A percentile compares a stretch with the other conserved stretches of the same genome.
These are phyloP conservation scores for Ceratocystiopsis minuta DNA, from an alignment of 2,329 filamentous ascomycete species.

Conservation along the genomic window DNA sequence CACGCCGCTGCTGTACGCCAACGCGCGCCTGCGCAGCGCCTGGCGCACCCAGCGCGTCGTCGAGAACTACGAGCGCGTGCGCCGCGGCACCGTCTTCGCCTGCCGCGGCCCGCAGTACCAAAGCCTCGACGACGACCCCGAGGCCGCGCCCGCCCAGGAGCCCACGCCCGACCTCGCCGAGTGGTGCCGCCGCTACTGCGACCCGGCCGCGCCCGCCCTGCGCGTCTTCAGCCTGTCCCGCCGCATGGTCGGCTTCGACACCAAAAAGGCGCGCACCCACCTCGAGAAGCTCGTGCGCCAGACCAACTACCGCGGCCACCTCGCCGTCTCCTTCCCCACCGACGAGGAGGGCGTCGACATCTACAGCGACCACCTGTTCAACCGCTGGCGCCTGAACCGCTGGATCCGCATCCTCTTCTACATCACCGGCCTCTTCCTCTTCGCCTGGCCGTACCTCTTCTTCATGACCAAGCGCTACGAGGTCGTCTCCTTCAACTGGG, in stretches of 20 bases:
- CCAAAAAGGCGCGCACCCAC: conserved; percentile 28
- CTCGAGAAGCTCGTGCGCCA: conserved; percentile 39
- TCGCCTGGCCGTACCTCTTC: conserved; percentile 54
- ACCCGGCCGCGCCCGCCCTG: conserved; percentile 31
- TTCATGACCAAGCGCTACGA: conserved; percentile 50
- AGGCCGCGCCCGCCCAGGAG: background rate
- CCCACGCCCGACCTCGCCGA: conserved; percentile 24
- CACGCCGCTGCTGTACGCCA: conserved; percentile 35
- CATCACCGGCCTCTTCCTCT: conserved; percentile 47
- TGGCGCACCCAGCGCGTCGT: conserved; percentile 31
- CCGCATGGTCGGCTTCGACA: conserved; percentile 42
- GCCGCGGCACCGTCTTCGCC: conserved; percentile 44
- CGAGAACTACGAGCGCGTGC: conserved; percentile 39
- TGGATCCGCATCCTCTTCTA: conserved; percentile 51
- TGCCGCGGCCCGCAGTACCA: conserved; percentile 20
- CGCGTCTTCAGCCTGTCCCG: conserved; percentile 37
- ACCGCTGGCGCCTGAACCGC: conserved; percentile 42
- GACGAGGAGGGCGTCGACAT: conserved; percentile 39
- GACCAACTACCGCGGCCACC: conserved; percentile 49
- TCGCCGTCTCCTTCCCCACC: conserved; percentile 41
- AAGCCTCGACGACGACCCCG: background rate
- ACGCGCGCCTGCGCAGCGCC: conserved; percentile 21
- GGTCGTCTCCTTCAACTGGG: conserved; percentile 44
- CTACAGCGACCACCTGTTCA: conserved; percentile 44
- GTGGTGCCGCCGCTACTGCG: conserved; percentile 54